Base-by-base conservation (phyloP, 495 filamentous ascomycete genomes). In the Neurospora tetrasperma region DNA sequence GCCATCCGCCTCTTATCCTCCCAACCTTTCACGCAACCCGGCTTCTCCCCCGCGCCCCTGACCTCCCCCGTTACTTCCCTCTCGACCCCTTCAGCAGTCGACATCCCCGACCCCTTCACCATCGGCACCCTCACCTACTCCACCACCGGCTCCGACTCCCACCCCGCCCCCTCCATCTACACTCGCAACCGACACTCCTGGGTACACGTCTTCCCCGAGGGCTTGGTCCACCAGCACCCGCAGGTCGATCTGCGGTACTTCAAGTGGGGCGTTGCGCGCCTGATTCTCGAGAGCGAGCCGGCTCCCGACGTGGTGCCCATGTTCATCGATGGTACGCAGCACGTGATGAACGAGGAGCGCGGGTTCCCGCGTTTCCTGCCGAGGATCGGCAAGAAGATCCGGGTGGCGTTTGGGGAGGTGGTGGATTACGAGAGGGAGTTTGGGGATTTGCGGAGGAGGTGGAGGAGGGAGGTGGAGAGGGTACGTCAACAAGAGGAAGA, bases 121-220 rank as follows among this genome's bases (percentile, higher is more conserved):
- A 83, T 86, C 43, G 81, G 86, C n/a, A 78, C 84, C 1, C 83
- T 89, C 0, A 90, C 89, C 69, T 95, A 89, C 83, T 88, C 89
- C 4, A 91, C 90, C 8, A 89, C 84, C 41, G 87, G 87, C 54
- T 62, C 39, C 42, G 90, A 93, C 80, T 75, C 74, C 44, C 88
- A 89, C 81, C 83, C 84, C 5, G 81, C 90, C 1, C 90, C 90
- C 9, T 85, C 90, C 4, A 76, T 80, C 42, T 89, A 87, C 79
- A 73, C 82, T 0, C 75, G 69, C n/a, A 84, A 88, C 70, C 82
- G 84, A 41, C 84, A 92, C 81, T 85, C 86, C 46, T 98, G 95
- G 96, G 83, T 98, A 3, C 96, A 99, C 82, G 91, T 98, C 59
- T 99, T 98, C 82, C 96, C 96, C 43, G 96, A 99, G 81, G 96